Evolutionary conservation across 768 basidiomycete species (phyloP), one percentile per base, ranked within the genome.

Genomic region (Leccinum subtestaceum): DNA sequence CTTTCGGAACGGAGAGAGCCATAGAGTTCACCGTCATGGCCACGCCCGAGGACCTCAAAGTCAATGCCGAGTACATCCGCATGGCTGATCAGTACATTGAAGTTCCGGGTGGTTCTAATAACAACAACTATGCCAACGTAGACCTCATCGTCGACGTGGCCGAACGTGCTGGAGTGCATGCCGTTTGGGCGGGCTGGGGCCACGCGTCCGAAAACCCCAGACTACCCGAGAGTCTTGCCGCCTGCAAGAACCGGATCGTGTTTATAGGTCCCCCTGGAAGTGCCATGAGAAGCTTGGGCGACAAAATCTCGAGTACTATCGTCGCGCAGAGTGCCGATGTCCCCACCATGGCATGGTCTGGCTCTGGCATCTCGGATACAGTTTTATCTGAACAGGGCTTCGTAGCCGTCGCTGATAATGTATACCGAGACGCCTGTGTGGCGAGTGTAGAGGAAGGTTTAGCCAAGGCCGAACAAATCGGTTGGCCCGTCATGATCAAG

Each of bases 1-100:
- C 95, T 0, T 99, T 99, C 75, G 97, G 97, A 60, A 87, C 86
- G 56, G 97, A 99, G 71, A 89, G 93, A 65, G 92, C 91, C 56
- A 83, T 99, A 77, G 95, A 99, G 74, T 98, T 99, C 81, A 96
- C 95, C 40, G 97, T 98, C 60, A 98, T 99, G 97, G 95, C 97
- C 53, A 99, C 97, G 12, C 97, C 97, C 23, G 97, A 99, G 73
- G 96, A 98, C 77, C 80, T 98, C 63, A 93, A 94, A 74, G 95
- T 98, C 74, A 99, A 99, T 69, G 97, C 97, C 32, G 97, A 99
- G 70, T 99, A 99, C 76, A 99, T 99, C 74, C 90, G 97, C 61
- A 99, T 99, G 97, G 97, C 97, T 46, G 97, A 99, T 74, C 89
- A 95, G 67, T 98, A 97, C 72, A 90, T 99, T 70, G 97, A 99